Conservation (phyloP, 1,139 yeast genomes). For the Keqinozyma sinolaborantium region DNA sequence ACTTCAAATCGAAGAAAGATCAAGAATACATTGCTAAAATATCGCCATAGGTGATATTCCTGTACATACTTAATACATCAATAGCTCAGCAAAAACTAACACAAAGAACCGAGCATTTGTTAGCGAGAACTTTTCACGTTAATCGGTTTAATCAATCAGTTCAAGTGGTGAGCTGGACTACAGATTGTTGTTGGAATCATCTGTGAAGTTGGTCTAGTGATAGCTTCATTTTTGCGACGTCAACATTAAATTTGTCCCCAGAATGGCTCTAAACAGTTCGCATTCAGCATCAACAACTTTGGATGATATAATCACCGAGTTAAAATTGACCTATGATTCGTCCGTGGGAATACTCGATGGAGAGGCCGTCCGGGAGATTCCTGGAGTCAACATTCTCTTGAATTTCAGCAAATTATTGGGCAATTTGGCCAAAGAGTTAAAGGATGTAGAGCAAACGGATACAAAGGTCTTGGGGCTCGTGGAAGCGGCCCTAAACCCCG, state of each 20-base stretch:
- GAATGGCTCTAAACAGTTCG: conserved; percentile 14
- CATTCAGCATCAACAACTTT: conserved; percentile 42
- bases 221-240: no score
- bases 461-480: conserved; percentile 24
- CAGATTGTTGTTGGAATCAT: no score
- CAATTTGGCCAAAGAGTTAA: conserved; percentile 48
- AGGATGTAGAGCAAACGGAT: conserved; percentile 45
- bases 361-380: conserved; percentile 45
- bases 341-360: conserved; percentile 62
- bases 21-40: conserved; percentile 21
- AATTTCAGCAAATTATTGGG: conserved; percentile 45
- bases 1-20: conserved; percentile 31
- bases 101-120: no score
- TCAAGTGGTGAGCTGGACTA: no score
- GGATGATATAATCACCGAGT: conserved; percentile 49
- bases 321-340: conserved; percentile 54
- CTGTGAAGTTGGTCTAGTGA: no score
- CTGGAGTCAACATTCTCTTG: conserved; percentile 42
- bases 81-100: no score
- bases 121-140: no score
- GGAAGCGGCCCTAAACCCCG: conserved; percentile 12
- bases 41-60: conserved; percentile 17
- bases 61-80: not conserved
- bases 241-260: no score
- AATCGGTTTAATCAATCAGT: no score